These are phyloP conservation scores for Narthecium ossifragum DNA, from an alignment of 106 monocot genomes.

Conservation along the genomic window DNA sequence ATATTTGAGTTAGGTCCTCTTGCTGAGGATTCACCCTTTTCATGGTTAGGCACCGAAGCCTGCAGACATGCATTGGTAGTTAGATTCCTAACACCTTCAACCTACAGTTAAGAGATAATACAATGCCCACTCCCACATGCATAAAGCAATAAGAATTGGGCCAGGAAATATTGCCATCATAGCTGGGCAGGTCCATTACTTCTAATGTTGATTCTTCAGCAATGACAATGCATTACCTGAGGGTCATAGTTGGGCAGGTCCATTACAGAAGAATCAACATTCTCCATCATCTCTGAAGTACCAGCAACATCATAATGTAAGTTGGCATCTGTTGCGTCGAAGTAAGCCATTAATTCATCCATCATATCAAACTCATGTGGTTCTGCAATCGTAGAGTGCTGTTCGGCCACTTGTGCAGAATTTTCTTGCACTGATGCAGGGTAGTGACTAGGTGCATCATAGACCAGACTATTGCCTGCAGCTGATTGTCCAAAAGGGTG, in stretches of 20 bases:
- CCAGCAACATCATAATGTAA: conserved; percentile 20
- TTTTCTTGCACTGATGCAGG: conserved; percentile 8
- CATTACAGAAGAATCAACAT: conserved; percentile 3
- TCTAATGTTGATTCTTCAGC: background rate
- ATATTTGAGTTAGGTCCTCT: conserved; percentile 9
- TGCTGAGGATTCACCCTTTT: conserved; percentile 16
- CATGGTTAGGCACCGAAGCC: conserved; percentile 4
- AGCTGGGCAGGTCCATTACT: background rate
- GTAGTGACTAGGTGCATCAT: conserved; percentile 17
- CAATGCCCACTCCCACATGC: background rate
- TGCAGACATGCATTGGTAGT: background rate
- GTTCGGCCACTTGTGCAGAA: conserved; percentile 13
- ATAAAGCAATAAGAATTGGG: background rate
- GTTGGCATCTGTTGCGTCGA: conserved; percentile 45
- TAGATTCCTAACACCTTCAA: conserved; percentile 11
- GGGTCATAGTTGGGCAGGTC: background rate
- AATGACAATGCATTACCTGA: conserved; percentile 11
- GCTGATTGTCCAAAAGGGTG: conserved; percentile 1
- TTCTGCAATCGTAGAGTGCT: conserved; percentile 6
- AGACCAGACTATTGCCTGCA: conserved; percentile 19
- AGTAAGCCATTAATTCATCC: conserved; percentile 41
- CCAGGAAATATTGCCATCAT: background rate
- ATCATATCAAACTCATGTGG: conserved; percentile 20
- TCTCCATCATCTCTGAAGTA: conserved; percentile 6
- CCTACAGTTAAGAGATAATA: conserved; percentile 11